Evolutionary conservation across 352 stramenopile genomes (phyloP).

Genomic region (Pythium guiyangense): DNA sequence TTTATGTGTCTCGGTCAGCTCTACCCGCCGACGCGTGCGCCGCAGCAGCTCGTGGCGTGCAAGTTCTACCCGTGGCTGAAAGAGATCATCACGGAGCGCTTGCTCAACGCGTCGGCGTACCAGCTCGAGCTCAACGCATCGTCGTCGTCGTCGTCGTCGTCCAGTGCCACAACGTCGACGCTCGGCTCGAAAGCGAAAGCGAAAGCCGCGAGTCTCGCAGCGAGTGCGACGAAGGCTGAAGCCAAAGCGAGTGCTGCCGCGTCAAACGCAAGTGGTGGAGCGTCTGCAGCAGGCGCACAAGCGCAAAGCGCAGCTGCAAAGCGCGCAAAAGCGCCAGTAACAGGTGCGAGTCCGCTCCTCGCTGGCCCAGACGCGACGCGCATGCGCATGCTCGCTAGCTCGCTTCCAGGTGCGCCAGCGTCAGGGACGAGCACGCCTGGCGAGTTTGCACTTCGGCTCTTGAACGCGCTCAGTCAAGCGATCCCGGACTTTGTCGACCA

Average conservation of each 20-base stretch:
- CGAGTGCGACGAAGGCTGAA: slow-evolving; percentile 7
- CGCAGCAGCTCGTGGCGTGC: slow-evolving; percentile 69
- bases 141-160: slow-evolving; percentile 1
- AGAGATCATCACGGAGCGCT: slow-evolving; percentile 78
- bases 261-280: slow-evolving; percentile 13
- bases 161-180: background rate
- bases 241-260: slow-evolving; percentile 5
- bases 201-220: slow-evolving; percentile 4
- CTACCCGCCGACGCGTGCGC: slow-evolving; percentile 64
- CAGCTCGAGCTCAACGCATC: slow-evolving; percentile 45
- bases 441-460: slow-evolving; percentile 64
- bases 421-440: slow-evolving; percentile 55
- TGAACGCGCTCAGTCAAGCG: slow-evolving; percentile 54
- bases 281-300: slow-evolving; percentile 2
- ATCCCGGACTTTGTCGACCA: slow-evolving; percentile 70
- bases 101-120: slow-evolving; percentile 58
- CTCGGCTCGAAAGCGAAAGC: slow-evolving; percentile 12
- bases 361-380: slow-evolving; percentile 48
- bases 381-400: slow-evolving; percentile 46
- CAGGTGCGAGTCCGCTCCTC: background rate
- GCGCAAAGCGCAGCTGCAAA: slow-evolving; percentile 21
- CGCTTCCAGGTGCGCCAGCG: slow-evolving; percentile 32
- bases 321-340: slow-evolving; percentile 31
- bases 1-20: slow-evolving; percentile 34
- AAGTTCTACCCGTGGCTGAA: slow-evolving; percentile 89